Evolutionary conservation across 768 basidiomycete genomes (phyloP).

Genomic region (Chalciporus piperatus): DNA sequence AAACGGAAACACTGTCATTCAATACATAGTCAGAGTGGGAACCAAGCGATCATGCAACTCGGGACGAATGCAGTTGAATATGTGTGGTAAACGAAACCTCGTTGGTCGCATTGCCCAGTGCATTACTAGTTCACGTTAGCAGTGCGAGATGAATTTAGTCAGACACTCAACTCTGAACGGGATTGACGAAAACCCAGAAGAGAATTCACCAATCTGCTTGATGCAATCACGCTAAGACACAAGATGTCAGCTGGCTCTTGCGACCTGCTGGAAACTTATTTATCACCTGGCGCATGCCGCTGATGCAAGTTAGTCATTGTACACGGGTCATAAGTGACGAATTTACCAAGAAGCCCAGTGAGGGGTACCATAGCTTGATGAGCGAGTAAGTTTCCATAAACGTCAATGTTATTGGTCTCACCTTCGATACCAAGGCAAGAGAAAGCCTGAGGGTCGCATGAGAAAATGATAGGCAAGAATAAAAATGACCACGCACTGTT

Average conservation of each 20-base stretch:
- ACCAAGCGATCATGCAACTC: too few relatives aligned
- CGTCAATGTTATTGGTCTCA: not conserved
- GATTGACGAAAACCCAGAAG: slow-evolving; percentile 8
- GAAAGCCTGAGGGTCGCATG: slow-evolving; percentile 10
- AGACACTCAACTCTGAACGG: not conserved
- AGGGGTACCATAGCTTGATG: slow-evolving; percentile 5
- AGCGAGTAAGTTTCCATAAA: too few relatives aligned
- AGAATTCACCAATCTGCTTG: slow-evolving; percentile 13
- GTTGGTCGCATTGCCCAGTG: not conserved
- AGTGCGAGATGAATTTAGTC: not conserved
- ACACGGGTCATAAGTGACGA: not conserved
- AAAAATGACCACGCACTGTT: slow-evolving; percentile 1
- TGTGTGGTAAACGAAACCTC: slow-evolving; percentile 11
- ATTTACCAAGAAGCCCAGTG: slow-evolving; percentile 9
- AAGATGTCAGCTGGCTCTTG: not conserved
- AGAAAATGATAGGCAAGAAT: not conserved
- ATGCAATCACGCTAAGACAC: slow-evolving; percentile 12
- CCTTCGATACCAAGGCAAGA: not conserved
- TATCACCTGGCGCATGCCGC: slow-evolving; percentile 16
- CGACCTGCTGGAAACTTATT: not conserved
- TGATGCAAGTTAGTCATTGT: not conserved
- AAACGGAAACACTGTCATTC: too few relatives aligned
- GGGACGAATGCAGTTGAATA: not conserved
- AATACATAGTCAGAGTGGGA: too few relatives aligned
- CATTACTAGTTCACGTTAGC: slow-evolving; percentile 4